These are phyloP conservation scores for Termitomyces sp. DNA, from an alignment of 768 basidiomycete species.

Conservation along the genomic window DNA sequence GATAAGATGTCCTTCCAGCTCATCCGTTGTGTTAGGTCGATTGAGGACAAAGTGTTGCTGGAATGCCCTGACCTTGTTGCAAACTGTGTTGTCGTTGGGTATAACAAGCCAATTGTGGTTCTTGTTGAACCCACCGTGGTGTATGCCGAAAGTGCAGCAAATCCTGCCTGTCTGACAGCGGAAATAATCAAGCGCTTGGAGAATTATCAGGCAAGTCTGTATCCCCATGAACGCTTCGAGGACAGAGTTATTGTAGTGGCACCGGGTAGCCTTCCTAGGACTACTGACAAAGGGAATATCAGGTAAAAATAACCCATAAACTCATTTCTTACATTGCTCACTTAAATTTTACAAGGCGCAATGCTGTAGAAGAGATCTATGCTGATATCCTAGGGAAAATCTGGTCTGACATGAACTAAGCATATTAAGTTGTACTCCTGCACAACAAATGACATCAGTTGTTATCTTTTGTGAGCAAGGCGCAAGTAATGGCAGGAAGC, in stretches of 20 bases:
- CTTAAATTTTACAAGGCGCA: neutral
- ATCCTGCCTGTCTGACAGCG: neutral
- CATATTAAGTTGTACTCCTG: neutral
- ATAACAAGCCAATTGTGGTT: conserved; percentile 6
- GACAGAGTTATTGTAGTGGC: neutral
- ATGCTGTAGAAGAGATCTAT: neutral
- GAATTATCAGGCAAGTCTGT: neutral
- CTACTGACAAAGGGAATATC: neutral
- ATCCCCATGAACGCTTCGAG: neutral
- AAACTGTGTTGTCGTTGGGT: conserved; percentile 4
- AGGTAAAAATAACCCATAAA: neutral
- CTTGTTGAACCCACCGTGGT: neutral
- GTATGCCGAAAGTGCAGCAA: neutral
- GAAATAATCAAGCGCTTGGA: neutral
- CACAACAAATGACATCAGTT: neutral
- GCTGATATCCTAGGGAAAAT: neutral
- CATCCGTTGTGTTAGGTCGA: neutral
- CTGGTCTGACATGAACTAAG: neutral
- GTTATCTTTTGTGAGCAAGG: too few relatives aligned
- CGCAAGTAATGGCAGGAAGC: too few relatives aligned
- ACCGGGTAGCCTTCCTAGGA: neutral
- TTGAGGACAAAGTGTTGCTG: neutral
- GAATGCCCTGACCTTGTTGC: conserved; percentile 1
- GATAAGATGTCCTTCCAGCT: neutral
- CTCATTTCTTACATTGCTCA: neutral